A percentile compares a stretch with the other conserved stretches of the same genome.
Conservation (phyloP, 495 filamentous ascomycete species). For the Echria macrotheca region DNA sequence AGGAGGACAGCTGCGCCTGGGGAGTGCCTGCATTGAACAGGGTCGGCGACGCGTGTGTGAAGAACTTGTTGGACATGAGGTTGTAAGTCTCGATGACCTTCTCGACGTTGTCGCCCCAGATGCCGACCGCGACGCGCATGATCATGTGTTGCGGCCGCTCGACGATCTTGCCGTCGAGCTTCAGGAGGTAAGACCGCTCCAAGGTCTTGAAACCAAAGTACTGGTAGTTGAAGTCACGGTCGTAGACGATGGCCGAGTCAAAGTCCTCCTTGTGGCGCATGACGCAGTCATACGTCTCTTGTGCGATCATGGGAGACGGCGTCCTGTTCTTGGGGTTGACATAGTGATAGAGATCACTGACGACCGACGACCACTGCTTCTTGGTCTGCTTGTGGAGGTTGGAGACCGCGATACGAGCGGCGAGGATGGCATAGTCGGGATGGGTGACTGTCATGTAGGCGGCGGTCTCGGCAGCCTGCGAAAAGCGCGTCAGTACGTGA, state of each 20-base stretch:
- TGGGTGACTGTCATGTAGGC: slow-evolving; percentile 99
- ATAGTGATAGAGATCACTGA: slow-evolving; percentile 92
- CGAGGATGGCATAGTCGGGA: slow-evolving; percentile 97
- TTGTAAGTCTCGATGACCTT: slow-evolving; percentile 95
- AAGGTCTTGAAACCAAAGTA: slow-evolving; percentile 99
- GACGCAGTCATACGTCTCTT: slow-evolving; percentile 80
- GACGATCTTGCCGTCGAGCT: slow-evolving; percentile 85
- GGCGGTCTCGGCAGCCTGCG: slow-evolving; percentile 92
- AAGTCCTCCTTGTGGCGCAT: slow-evolving; percentile 94
- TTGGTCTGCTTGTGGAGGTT: slow-evolving; percentile 99
- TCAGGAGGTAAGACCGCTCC: slow-evolving; percentile 93
- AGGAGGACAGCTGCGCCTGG: slow-evolving; percentile 86
- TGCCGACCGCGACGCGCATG: slow-evolving; percentile 97
- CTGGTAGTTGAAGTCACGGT: slow-evolving; percentile 99
- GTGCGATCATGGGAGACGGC: slow-evolving; percentile 85
- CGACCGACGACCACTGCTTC: slow-evolving; percentile 95
- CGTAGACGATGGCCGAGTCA: slow-evolving; percentile 97
- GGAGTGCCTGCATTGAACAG: slow-evolving; percentile 98
- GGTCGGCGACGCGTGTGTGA: slow-evolving; percentile 96
- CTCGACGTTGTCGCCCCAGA: slow-evolving; percentile 92
- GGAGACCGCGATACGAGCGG: slow-evolving; percentile 95
- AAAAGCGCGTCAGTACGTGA: background rate
- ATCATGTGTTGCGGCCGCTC: slow-evolving; percentile 98
- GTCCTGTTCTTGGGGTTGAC: slow-evolving; percentile 89
- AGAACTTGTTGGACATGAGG: slow-evolving; percentile 94